These are phyloP conservation scores for Serpula lacrymans DNA, from an alignment of 768 basidiomycete genomes.

Conservation along the genomic window DNA sequence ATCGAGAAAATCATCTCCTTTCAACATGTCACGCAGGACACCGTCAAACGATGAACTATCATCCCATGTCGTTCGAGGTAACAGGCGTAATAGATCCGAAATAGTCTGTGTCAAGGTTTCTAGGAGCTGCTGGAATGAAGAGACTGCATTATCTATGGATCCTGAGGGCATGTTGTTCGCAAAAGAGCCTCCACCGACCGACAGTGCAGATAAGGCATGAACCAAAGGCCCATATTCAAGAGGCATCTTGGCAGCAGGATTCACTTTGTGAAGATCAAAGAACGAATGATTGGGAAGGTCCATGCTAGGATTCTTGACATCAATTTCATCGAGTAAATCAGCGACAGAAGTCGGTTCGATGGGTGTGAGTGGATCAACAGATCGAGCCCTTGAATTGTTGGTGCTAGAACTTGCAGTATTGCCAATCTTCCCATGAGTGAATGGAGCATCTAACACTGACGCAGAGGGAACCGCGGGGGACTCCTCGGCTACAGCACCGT, in stretches of 20 bases:
- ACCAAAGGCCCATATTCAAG: constrained; percentile 83
- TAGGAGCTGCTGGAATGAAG: constrained; percentile 84
- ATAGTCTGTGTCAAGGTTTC: constrained; percentile 90
- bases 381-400: constrained; percentile 58
- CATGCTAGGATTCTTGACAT: constrained; percentile 56
- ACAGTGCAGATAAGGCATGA: constrained; percentile 81
- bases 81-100: constrained; percentile 77
- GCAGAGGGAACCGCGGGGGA: constrained; percentile 41
- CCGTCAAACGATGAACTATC: constrained; percentile 88
- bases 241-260: constrained; percentile 75
- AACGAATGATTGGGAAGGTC: constrained; percentile 69
- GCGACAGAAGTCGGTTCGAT: constrained; percentile 49
- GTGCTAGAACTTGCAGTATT: constrained; percentile 45
- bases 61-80: constrained; percentile 88
- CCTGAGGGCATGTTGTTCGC: constrained; percentile 76
- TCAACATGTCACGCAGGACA: constrained; percentile 83
- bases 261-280: constrained; percentile 69
- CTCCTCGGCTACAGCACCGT: constrained; percentile 39
- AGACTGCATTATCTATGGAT: constrained; percentile 88
- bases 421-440: constrained; percentile 29
- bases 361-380: constrained; percentile 47
- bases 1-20: constrained; percentile 83
- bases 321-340: constrained; percentile 67
- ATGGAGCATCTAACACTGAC: constrained; percentile 44
- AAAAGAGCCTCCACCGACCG: constrained; percentile 82